Conservation (phyloP, 768 basidiomycete species). For the Lyophyllum decastes region DNA sequence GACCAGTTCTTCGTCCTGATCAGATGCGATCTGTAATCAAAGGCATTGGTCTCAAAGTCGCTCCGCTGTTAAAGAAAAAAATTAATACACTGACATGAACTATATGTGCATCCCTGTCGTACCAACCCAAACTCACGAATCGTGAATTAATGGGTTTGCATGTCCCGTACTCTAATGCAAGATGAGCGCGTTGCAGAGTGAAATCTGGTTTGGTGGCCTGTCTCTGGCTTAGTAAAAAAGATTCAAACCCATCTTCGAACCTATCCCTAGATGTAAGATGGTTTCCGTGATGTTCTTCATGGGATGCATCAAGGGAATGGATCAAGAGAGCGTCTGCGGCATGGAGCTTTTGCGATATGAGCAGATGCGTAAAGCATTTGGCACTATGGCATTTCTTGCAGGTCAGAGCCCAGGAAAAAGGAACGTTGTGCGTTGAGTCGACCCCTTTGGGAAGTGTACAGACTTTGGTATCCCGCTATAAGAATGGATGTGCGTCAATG, state of each 20-base stretch:
- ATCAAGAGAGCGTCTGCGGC: conserved; percentile 37
- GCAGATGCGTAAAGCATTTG: conserved; percentile 40
- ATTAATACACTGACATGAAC: conserved; percentile 5
- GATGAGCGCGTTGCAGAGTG: conserved; percentile 39
- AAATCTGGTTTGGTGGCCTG: conserved; percentile 35
- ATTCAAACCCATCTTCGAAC: conserved; percentile 17
- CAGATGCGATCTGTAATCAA: neutral
- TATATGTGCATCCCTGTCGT: conserved; percentile 40
- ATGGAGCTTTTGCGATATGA: conserved; percentile 35
- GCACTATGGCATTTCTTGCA: conserved; percentile 44
- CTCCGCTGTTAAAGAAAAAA: neutral
- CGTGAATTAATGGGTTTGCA: conserved; percentile 48
- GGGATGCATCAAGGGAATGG: conserved; percentile 23
- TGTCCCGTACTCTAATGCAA: conserved; percentile 47
- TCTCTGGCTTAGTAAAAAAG: conserved; percentile 23
- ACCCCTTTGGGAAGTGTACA: conserved; percentile 8
- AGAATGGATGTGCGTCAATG: neutral
- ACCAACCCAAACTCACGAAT: conserved; percentile 57
- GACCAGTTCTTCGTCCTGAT: neutral
- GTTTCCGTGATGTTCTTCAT: conserved; percentile 31
- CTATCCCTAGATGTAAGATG: conserved; percentile 24
- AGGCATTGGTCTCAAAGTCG: neutral
- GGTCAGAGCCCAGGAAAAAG: conserved; percentile 22
- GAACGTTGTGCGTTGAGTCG: conserved; percentile 20
- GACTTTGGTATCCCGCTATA: conserved; percentile 10